Conservation (phyloP, 192 early-diverging fungal genomes). For the Pilaira anomala region DNA sequence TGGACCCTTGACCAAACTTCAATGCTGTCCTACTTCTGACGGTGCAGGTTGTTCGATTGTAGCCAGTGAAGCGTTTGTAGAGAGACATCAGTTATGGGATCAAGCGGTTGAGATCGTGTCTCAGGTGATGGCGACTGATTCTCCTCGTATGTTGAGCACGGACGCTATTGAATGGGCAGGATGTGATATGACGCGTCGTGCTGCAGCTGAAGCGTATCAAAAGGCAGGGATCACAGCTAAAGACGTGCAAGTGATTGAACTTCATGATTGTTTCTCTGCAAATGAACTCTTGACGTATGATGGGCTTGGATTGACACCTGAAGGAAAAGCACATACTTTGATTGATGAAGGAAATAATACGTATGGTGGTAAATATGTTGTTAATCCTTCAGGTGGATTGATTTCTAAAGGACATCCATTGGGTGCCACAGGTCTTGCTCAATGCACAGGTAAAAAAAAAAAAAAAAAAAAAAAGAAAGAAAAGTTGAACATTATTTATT, state of each 20-base stretch:
- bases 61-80: conserved; percentile 65
- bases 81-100: conserved; percentile 51
- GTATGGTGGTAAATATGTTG: conserved; percentile 61
- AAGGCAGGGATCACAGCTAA: conserved; percentile 56
- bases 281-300: conserved; percentile 76
- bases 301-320: conserved; percentile 61
- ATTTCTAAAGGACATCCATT: conserved; percentile 78
- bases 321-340: conserved; percentile 62
- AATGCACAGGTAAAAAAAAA: conserved; percentile 52
- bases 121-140: conserved; percentile 73
- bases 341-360: conserved; percentile 54
- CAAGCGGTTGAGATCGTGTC: conserved; percentile 69
- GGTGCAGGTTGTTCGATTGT: conserved; percentile 64
- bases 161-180: conserved; percentile 60
- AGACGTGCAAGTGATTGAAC: conserved; percentile 66
- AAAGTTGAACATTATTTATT: too few species aligned
- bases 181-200: conserved; percentile 68
- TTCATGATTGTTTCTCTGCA: conserved; percentile 77
- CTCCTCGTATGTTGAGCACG: conserved; percentile 48
- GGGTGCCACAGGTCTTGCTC: conserved; percentile 74
- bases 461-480: too few species aligned
- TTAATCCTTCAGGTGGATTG: conserved; percentile 73
- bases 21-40: conserved; percentile 76
- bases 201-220: conserved; percentile 50
- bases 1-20: conserved; percentile 70